Evolutionary conservation across 2,329 filamentous ascomycete genomes (phyloP).

Genomic region (Pyricularia sp.): DNA sequence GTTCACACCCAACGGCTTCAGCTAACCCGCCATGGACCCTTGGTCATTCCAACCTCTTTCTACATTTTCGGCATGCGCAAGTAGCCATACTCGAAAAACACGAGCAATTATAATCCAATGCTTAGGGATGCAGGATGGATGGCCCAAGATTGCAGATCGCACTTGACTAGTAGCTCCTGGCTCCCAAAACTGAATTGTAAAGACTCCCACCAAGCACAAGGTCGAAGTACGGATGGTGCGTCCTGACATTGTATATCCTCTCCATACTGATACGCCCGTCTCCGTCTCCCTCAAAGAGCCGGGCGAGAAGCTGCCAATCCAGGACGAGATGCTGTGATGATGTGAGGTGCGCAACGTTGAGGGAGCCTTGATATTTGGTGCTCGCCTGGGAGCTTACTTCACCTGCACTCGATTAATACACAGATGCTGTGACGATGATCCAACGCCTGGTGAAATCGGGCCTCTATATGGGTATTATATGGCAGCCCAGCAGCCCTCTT

Average conservation of each 20-base stretch:
- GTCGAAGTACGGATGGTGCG: background rate
- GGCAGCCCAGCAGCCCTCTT: conserved; percentile 73
- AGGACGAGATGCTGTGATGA: background rate
- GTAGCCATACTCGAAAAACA: background rate
- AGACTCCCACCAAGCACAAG: background rate
- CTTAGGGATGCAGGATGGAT: background rate
- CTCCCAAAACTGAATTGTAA: background rate
- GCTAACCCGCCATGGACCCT: background rate
- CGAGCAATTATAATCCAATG: background rate
- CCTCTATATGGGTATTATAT: conserved; percentile 63
- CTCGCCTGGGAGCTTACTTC: background rate
- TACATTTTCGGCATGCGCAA: background rate
- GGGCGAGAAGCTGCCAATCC: background rate
- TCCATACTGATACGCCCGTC: background rate
- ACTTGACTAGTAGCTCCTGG: too few relatives aligned
- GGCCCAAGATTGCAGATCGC: background rate
- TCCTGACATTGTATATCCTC: background rate
- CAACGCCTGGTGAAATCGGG: background rate
- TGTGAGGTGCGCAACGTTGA: background rate
- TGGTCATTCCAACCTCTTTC: background rate
- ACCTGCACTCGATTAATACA: background rate
- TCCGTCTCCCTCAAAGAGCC: background rate
- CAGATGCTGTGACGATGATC: background rate
- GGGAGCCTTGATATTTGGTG: background rate
- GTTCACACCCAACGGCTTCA: background rate